These are phyloP conservation scores for Friedmanniomyces simplex DNA, from an alignment of 495 filamentous ascomycete genomes.

Conservation along the genomic window DNA sequence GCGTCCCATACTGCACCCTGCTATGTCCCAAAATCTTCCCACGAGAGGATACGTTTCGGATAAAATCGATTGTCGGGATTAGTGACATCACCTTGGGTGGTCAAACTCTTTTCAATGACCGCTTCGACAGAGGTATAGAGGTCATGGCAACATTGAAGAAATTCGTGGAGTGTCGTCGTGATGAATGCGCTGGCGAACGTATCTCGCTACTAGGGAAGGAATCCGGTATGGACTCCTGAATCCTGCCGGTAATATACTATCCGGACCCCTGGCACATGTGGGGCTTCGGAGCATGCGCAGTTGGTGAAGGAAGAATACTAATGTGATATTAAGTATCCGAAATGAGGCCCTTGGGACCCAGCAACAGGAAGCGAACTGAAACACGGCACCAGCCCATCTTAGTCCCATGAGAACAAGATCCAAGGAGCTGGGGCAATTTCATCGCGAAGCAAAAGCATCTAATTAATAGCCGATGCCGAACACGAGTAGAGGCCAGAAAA, in stretches of 20 bases:
- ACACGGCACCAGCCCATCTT: not conserved
- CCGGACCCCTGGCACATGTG: not conserved
- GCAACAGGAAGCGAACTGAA: not conserved
- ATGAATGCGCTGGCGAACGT: too few species aligned
- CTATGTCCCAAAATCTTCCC: too few species aligned
- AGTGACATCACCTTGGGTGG: too few species aligned
- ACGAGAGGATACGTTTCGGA: too few species aligned
- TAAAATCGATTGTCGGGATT: too few species aligned
- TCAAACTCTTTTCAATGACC: too few species aligned
- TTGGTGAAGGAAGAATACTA: not conserved
- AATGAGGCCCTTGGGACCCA: not conserved
- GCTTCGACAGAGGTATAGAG: too few species aligned
- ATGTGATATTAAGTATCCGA: not conserved
- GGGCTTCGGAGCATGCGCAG: not conserved
- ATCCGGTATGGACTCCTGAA: not conserved
- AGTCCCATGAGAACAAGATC: not conserved
- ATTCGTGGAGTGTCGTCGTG: too few species aligned
- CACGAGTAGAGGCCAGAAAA: not conserved
- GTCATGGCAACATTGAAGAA: too few species aligned
- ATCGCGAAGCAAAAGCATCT: not conserved
- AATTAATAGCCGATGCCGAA: not conserved
- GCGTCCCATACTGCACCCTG: too few species aligned
- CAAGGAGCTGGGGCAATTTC: not conserved
- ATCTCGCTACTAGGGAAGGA: not conserved
- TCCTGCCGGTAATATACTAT: not conserved